Evolutionary conservation across 768 basidiomycete genomes (phyloP).

Genomic region (Boletus pseudo-olivaceus): DNA sequence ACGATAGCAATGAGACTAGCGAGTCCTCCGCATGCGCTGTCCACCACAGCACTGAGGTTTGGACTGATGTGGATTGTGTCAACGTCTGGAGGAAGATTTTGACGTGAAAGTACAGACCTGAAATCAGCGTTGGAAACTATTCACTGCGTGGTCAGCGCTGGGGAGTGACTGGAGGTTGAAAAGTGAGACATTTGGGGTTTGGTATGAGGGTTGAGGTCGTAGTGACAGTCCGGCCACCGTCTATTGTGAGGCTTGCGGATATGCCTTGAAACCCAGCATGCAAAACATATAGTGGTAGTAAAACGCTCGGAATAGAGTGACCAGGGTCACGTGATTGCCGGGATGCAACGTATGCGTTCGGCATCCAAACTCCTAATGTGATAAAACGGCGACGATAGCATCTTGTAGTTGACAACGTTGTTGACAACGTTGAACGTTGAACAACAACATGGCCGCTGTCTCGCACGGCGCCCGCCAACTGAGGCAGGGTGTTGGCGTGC

Average conservation of each 20-base stretch:
- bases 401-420: too few species aligned
- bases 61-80: slow-evolving; percentile 1
- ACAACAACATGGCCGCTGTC: slow-evolving; percentile 21
- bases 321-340: too few species aligned
- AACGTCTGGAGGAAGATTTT: not conserved
- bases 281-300: slow-evolving; percentile 5
- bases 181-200: slow-evolving; percentile 14
- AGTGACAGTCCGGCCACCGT: not conserved
- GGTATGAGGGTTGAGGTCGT: slow-evolving; percentile 8
- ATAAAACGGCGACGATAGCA: not conserved
- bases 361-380: not conserved
- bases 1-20: not conserved
- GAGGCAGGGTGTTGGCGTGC: slow-evolving; percentile 20
- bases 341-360: slow-evolving; percentile 7
- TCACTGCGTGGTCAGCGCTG: slow-evolving; percentile 7
- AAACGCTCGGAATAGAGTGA: too few species aligned
- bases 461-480: slow-evolving; percentile 27
- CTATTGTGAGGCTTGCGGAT: slow-evolving; percentile 10
- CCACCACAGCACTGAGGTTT: slow-evolving; percentile 4
- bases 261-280: slow-evolving; percentile 13
- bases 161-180: slow-evolving; percentile 13
- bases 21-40: slow-evolving; percentile 7
- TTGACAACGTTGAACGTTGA: too few species aligned
- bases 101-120: not conserved
- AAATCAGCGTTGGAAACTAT: not conserved